Evolutionary conservation across 495 filamentous ascomycete genomes (phyloP).

Genomic region (Penicillium pancosmium): DNA sequence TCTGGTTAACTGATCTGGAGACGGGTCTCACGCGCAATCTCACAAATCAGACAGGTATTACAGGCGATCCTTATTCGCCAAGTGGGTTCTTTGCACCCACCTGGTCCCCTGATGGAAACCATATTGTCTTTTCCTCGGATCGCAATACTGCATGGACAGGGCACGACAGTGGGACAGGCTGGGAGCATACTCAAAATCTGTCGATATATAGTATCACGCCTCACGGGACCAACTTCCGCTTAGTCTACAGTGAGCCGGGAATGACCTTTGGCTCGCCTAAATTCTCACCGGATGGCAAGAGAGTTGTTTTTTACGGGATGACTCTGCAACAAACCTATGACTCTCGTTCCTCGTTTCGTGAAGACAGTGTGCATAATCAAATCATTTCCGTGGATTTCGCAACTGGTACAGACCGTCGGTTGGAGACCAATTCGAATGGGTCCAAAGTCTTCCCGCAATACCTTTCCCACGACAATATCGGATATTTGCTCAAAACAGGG

Average conservation of each 20-base stretch:
- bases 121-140: conserved; percentile 21
- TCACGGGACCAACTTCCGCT: conserved; percentile 13
- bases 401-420: conserved; percentile 9
- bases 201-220: conserved; percentile 14
- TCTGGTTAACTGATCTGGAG: conserved; percentile 19
- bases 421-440: conserved; percentile 5
- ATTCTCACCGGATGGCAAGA: conserved; percentile 22
- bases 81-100: conserved; percentile 26
- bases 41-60: conserved; percentile 16
- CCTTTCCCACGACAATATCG: conserved; percentile 12
- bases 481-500: conserved; percentile 16
- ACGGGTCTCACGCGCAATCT: conserved; percentile 16
- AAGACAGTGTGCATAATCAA: conserved; percentile 3
- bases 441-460: conserved; percentile 9
- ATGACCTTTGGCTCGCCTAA: conserved; percentile 18
- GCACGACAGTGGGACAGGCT: conserved; percentile 17
- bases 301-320: conserved; percentile 20
- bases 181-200: conserved; percentile 21
- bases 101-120: conserved; percentile 29
- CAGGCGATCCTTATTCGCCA: conserved; percentile 4
- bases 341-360: background rate
- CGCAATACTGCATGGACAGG: conserved; percentile 23
- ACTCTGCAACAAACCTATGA: conserved; percentile 13
- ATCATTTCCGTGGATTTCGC: conserved; percentile 17
- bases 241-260: conserved; percentile 4